A percentile compares a stretch with the other conserved stretches of the same genome.
Conservation (phyloP, 164 flowering plant species). For the Aristolochia contorta region DNA sequence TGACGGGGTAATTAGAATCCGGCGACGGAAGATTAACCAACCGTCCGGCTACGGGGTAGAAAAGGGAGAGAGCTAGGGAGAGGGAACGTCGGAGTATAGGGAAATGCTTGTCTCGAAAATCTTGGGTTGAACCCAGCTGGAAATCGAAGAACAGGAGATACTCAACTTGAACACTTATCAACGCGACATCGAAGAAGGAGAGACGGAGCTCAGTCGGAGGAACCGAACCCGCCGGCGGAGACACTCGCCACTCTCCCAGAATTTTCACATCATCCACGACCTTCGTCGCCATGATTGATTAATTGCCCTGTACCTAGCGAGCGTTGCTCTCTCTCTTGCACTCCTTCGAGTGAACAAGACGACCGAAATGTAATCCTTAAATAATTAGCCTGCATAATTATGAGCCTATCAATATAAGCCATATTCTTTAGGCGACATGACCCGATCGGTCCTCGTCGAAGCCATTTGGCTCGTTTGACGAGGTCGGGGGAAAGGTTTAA, state of each 20-base stretch:
- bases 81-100: conserved; percentile 27
- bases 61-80: conserved; percentile 30
- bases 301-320: too few species aligned
- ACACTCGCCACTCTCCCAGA: not conserved
- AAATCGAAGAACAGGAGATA: conserved; percentile 6
- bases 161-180: not conserved
- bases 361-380: too few species aligned
- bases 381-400: too few species aligned
- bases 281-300: too few species aligned
- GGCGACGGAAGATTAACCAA: conserved; percentile 16
- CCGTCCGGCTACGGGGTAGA: conserved; percentile 30
- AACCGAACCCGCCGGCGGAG: conserved; percentile 9
- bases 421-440: too few species aligned
- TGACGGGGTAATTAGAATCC: not conserved
- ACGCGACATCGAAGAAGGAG: conserved; percentile 11
- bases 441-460: too few species aligned
- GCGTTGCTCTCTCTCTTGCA: too few species aligned
- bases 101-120: not conserved
- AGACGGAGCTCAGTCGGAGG: conserved; percentile 5
- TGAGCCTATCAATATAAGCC: too few species aligned
- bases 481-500: too few species aligned
- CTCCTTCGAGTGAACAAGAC: too few species aligned
- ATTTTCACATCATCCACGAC: too few species aligned
- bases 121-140: not conserved
- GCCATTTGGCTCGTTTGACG: too few species aligned